These are phyloP conservation scores for Pythium monospermum DNA, from an alignment of 352 stramenopile genomes.

Conservation along the genomic window DNA sequence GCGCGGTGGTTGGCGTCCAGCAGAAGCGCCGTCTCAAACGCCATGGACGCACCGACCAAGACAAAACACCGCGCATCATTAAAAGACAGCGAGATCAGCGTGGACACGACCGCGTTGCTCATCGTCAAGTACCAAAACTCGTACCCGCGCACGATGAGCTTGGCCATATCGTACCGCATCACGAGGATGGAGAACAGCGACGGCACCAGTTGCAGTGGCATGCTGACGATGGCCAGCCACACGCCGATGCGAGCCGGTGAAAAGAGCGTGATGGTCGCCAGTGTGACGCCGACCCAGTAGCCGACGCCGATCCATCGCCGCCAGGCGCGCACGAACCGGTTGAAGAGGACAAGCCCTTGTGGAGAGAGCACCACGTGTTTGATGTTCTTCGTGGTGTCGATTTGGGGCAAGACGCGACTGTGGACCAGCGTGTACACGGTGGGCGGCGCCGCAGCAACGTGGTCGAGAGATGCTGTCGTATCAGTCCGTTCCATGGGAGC, in stretches of 20 bases:
- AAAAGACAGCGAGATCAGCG: constrained; percentile 2
- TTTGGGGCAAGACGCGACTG: constrained; percentile 5
- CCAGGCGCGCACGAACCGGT: not conserved
- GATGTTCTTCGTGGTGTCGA: constrained; percentile 10
- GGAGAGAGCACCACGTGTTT: constrained; percentile 9
- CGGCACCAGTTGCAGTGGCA: constrained; percentile 18
- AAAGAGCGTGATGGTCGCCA: constrained; percentile 9
- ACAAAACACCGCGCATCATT: not conserved
- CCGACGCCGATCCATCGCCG: not conserved
- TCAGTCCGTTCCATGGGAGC: no score
- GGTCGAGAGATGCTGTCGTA: no score
- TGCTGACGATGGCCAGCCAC: constrained; percentile 3
- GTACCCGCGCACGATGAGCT: constrained; percentile 4
- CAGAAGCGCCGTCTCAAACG: not conserved
- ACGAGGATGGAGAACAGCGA: constrained; percentile 1
- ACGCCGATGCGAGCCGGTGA: constrained; percentile 4
- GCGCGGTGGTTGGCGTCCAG: not conserved
- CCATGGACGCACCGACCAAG: not conserved
- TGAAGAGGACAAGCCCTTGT: constrained; percentile 1
- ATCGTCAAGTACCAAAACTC: constrained; percentile 20
- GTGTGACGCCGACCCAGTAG: constrained; percentile 13
- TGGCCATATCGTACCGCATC: constrained; percentile 13
- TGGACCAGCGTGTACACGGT: constrained; percentile 3
- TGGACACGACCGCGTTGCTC: constrained; percentile 8
- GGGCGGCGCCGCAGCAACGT: not conserved